Conservation (phyloP, 306 rosid species). For the Trifolium subterraneum region DNA sequence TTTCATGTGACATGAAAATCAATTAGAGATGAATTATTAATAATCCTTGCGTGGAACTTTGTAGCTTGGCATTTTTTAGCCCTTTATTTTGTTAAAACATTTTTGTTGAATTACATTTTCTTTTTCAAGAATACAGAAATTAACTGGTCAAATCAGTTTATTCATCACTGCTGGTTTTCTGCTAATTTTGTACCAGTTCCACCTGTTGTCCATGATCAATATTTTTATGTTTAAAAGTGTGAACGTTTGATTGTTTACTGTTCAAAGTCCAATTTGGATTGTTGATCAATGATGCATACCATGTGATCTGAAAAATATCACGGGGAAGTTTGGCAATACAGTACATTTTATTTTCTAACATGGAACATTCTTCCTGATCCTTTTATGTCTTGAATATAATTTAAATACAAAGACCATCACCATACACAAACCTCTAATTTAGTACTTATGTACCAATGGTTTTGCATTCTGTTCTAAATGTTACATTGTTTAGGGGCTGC, state of each 20-base stretch:
- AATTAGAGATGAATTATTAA: not conserved
- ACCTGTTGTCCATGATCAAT: not conserved
- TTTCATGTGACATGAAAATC: not conserved
- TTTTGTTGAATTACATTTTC: not conserved
- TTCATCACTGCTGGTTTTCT: not conserved
- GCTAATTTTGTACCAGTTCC: not conserved
- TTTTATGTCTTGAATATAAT: constrained; percentile 7
- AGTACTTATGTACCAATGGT: too few relatives aligned
- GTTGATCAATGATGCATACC: not conserved
- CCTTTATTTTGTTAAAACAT: not conserved
- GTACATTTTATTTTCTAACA: not conserved
- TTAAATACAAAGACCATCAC: not conserved
- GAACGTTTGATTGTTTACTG: too few relatives aligned
- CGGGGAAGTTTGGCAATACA: not conserved
- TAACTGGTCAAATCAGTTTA: not conserved
- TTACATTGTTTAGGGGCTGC: too few relatives aligned
- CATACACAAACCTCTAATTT: too few relatives aligned
- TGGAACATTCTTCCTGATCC: constrained; percentile 10
- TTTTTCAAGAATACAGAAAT: too few relatives aligned
- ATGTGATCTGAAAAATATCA: constrained; percentile 8
- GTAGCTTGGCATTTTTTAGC: not conserved
- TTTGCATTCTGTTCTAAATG: too few relatives aligned
- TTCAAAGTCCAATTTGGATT: too few relatives aligned
- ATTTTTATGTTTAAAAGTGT: too few relatives aligned
- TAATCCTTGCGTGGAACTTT: not conserved